A percentile compares a stretch with the other conserved stretches of the same genome.
These are phyloP conservation scores for Heritiera littoralis DNA, from an alignment of 345 rosid species.

Conservation along the genomic window DNA sequence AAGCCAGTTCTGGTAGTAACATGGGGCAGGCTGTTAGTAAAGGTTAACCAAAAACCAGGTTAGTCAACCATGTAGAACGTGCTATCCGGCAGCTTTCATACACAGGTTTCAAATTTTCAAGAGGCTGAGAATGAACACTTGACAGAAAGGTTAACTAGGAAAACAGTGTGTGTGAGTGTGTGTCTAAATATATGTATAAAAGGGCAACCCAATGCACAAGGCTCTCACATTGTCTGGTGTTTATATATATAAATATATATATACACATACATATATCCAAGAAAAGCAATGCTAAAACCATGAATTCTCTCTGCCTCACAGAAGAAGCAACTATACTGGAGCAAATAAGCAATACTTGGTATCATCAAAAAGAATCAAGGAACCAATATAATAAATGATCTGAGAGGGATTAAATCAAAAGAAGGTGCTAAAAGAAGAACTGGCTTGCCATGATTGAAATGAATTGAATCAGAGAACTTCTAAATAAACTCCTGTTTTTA, in stretches of 20 bases:
- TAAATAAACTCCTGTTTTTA: too few relatives aligned
- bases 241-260: too few relatives aligned
- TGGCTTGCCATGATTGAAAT: background rate
- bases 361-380: background rate
- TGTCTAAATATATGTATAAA: background rate
- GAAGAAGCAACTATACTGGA: background rate
- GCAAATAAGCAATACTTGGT: background rate
- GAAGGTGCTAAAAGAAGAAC: background rate
- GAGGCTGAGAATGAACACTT: background rate
- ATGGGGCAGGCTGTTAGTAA: background rate
- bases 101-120: background rate
- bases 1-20: background rate
- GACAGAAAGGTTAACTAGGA: slow-evolving; percentile 6
- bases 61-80: background rate
- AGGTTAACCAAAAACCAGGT: background rate
- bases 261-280: background rate
- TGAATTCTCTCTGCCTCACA: background rate
- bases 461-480: too few relatives aligned
- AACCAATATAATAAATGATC: background rate
- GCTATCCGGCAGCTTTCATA: background rate
- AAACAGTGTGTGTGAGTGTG: background rate
- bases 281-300: background rate
- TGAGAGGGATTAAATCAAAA: background rate
- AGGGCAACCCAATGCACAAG: background rate
- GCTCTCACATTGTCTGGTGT: too few relatives aligned